Conservation (phyloP, 176 grass and related monocot species). For the Oryza longistaminata region DNA sequence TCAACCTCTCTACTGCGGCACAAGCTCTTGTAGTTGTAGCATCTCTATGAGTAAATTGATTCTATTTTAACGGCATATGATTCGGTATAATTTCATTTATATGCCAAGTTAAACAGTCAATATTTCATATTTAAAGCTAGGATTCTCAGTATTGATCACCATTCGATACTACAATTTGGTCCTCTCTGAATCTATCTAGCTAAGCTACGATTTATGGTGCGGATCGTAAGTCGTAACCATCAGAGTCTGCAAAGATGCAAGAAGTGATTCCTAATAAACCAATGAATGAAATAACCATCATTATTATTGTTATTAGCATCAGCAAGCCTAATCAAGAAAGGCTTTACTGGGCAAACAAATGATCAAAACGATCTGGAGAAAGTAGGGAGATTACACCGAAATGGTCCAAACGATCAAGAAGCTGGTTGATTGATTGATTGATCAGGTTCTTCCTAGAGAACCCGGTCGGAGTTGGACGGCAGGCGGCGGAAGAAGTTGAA, state of each 20-base stretch:
- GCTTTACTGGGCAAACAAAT: conserved; percentile 31
- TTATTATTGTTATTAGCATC: conserved; percentile 28
- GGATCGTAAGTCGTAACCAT: neutral
- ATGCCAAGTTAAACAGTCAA: neutral
- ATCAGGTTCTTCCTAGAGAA: conserved; percentile 54
- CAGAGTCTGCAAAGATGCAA: neutral
- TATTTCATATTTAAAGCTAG: neutral
- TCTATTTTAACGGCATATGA: conserved; percentile 15
- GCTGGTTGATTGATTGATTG: conserved; percentile 7
- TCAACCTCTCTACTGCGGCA: neutral
- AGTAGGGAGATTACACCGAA: conserved; percentile 9
- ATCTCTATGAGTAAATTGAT: neutral
- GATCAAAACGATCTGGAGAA: conserved; percentile 27
- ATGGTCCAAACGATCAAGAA: conserved; percentile 11
- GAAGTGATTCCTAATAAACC: conserved; percentile 14
- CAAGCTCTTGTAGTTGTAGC: neutral
- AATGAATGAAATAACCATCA: conserved; percentile 42
- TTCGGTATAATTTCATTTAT: neutral
- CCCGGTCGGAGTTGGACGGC: conserved; percentile 75
- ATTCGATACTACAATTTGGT: neutral
- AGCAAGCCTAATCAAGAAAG: conserved; percentile 41
- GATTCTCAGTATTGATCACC: neutral
- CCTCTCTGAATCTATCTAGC: neutral
- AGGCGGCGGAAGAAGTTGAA: conserved; percentile 98
- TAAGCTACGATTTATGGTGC: neutral